phyloP scores from a whole-genome alignment of 1,284 basidiomycete genomes.

The Caloboletus firmus region DNA sequence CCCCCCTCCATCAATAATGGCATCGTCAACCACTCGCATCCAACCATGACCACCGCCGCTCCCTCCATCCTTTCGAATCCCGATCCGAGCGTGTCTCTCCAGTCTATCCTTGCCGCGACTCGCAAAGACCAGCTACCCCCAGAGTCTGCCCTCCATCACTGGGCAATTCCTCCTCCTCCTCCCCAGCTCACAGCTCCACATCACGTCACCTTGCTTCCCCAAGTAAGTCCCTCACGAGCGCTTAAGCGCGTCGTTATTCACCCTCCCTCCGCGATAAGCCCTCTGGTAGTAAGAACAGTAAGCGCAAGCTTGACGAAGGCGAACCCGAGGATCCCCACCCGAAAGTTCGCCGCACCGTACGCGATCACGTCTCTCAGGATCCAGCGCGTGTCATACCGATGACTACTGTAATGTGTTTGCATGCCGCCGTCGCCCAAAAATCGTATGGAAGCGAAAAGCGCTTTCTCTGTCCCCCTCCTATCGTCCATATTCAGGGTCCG shows the following conservation, averaged over 20 bases:
- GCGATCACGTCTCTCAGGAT: conserved; percentile 73
- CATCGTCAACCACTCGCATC: conserved; percentile 35
- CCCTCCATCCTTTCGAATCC: conserved; percentile 42
- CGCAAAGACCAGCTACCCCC: conserved; percentile 42
- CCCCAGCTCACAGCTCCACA: conserved; percentile 32
- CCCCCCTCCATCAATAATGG: conserved; percentile 27
- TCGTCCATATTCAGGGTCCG: conserved; percentile 85
- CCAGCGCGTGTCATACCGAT: conserved; percentile 72
- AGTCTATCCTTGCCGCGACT: conserved; percentile 58
- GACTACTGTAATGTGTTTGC: conserved; percentile 86
- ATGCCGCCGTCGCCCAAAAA: conserved; percentile 89
- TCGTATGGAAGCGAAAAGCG: conserved; percentile 92
- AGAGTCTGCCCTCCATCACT: conserved; percentile 42
- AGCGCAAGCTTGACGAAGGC: conserved; percentile 71
- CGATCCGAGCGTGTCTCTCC: conserved; percentile 59
- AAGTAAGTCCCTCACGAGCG: conserved; percentile 33
- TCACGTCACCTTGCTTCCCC: conserved; percentile 30
- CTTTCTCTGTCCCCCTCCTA: conserved; percentile 85
- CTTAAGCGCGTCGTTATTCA: conserved; percentile 32
- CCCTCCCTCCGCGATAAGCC: conserved; percentile 30
- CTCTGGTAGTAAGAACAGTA: conserved; percentile 42
- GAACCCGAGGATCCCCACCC: conserved; percentile 69
- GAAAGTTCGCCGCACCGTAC: conserved; percentile 79
- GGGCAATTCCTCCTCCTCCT: conserved; percentile 38
- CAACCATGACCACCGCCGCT: conserved; percentile 36